Percentiles rank a stretch among this genome's conserved stretches.
phyloP scores from a whole-genome alignment of 306 rosid genomes.

The Psophocarpus tetragonolobus region DNA sequence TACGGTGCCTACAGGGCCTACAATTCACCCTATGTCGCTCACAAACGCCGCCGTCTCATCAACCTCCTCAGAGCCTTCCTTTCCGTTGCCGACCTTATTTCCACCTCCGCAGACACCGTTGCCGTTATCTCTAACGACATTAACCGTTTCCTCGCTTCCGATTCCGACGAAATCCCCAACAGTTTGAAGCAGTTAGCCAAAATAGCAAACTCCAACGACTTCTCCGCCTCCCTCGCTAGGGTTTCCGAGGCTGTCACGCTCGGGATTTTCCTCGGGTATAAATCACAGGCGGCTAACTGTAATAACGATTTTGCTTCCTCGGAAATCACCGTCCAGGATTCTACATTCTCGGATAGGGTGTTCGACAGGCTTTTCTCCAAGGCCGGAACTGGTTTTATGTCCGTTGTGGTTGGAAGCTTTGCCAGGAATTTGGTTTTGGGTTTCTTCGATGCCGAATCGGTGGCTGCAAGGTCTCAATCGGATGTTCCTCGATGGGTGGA shows the following conservation, averaged over 20 bases:
- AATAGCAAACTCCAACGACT: slow-evolving; percentile 66
- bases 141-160: slow-evolving; percentile 63
- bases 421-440: slow-evolving; percentile 85
- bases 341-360: slow-evolving; percentile 46
- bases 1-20: slow-evolving; percentile 72
- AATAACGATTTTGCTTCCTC: not conserved
- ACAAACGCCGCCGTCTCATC: slow-evolving; percentile 47
- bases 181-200: slow-evolving; percentile 81
- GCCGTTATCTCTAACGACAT: slow-evolving; percentile 63
- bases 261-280: slow-evolving; percentile 60
- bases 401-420: slow-evolving; percentile 93
- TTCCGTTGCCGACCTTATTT: slow-evolving; percentile 58
- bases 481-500: slow-evolving; percentile 60
- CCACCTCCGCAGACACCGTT: slow-evolving; percentile 68
- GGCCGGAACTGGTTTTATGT: slow-evolving; percentile 81
- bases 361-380: slow-evolving; percentile 63
- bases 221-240: slow-evolving; percentile 48
- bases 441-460: slow-evolving; percentile 32
- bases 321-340: slow-evolving; percentile 24
- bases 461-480: slow-evolving; percentile 30
- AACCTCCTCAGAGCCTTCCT: slow-evolving; percentile 63
- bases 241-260: slow-evolving; percentile 59
- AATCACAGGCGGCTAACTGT: slow-evolving; percentile 29
- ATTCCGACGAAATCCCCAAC: slow-evolving; percentile 76
- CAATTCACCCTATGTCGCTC: slow-evolving; percentile 59